Evolutionary conservation across 495 filamentous ascomycete species (phyloP).

Genomic region (Penicillium canariense): DNA sequence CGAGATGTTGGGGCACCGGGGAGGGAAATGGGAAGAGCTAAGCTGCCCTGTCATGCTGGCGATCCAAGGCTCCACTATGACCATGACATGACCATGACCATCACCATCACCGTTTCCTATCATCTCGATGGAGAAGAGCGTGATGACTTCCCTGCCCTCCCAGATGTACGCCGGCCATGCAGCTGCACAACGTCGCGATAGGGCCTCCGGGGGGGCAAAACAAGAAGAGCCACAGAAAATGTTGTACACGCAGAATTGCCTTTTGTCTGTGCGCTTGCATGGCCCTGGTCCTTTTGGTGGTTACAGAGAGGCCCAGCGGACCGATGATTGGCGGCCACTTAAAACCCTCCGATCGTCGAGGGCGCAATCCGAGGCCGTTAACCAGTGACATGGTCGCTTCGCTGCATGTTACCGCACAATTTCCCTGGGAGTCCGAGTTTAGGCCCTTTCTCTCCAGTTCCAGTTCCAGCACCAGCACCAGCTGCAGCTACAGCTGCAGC

Average conservation of each 20-base stretch:
- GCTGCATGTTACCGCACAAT: constrained; percentile 21
- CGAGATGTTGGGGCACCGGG: too few relatives aligned
- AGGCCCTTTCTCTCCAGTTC: background rate
- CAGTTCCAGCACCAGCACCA: background rate
- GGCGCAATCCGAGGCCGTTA: background rate
- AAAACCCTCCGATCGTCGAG: constrained; percentile 6
- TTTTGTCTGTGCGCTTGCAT: constrained; percentile 25
- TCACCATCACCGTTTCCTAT: too few relatives aligned
- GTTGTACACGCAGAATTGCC: constrained; percentile 8
- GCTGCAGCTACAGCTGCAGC: background rate
- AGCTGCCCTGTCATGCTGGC: too few relatives aligned
- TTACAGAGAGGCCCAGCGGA: background rate
- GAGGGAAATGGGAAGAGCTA: too few relatives aligned
- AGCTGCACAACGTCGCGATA: background rate
- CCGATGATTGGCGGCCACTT: constrained; percentile 15
- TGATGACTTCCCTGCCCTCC: too few relatives aligned
- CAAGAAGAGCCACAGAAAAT: background rate
- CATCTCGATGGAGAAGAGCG: too few relatives aligned
- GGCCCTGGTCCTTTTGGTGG: background rate
- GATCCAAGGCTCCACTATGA: too few relatives aligned
- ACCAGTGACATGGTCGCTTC: constrained; percentile 15
- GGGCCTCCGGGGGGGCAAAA: background rate
- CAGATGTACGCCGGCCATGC: too few relatives aligned
- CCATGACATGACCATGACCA: too few relatives aligned
- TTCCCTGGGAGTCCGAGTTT: background rate